These are phyloP conservation scores for Diplodia mutila DNA, from an alignment of 2,329 filamentous ascomycete species.

Conservation along the genomic window DNA sequence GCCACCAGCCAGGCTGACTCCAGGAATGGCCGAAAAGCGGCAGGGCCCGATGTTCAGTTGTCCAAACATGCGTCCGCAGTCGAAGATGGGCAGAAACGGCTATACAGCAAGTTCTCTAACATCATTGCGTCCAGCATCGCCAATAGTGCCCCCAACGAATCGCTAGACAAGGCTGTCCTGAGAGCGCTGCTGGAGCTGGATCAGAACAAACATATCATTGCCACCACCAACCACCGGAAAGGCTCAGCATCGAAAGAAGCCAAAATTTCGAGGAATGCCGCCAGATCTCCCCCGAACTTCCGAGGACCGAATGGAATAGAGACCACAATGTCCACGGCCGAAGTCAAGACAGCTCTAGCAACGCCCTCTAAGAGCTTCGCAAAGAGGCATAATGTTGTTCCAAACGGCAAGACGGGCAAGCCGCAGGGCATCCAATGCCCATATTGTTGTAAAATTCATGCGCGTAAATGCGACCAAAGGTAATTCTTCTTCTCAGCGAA, in stretches of 20 bases:
- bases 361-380: constrained; percentile 32
- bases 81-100: constrained; percentile 24
- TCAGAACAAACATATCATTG: background rate
- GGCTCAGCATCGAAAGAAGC: background rate
- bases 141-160: constrained; percentile 28
- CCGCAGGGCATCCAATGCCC: constrained; percentile 31
- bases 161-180: constrained; percentile 33
- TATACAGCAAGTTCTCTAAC: constrained; percentile 35
- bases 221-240: background rate
- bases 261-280: background rate
- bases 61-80: background rate
- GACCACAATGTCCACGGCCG: constrained; percentile 31
- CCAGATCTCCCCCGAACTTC: background rate
- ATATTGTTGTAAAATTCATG: constrained; percentile 32
- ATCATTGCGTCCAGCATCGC: constrained; percentile 30
- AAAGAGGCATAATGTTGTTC: constrained; percentile 26
- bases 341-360: constrained; percentile 34
- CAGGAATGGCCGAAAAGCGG: background rate
- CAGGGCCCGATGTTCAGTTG: background rate
- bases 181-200: constrained; percentile 28
- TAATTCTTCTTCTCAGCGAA: constrained; percentile 28
- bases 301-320: background rate
- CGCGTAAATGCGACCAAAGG: constrained; percentile 48
- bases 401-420: constrained; percentile 10
- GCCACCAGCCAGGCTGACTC: background rate